These are phyloP conservation scores for Haematococcus sp. DNA, from an alignment of 139 green algal genomes.

Conservation along the genomic window DNA sequence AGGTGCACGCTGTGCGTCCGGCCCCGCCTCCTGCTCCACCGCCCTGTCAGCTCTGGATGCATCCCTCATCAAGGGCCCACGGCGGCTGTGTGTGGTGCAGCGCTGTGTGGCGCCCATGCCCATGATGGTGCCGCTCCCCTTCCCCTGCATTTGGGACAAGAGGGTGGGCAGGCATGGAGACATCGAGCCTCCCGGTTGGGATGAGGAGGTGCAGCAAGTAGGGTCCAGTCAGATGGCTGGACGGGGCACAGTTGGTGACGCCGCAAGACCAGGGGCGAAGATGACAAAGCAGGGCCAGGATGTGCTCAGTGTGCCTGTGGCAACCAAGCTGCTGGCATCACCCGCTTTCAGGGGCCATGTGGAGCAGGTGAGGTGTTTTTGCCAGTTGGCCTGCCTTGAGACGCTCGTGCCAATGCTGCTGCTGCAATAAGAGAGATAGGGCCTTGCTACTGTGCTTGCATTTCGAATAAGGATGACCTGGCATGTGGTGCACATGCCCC, in stretches of 20 bases:
- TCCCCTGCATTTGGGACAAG: constrained; percentile 20
- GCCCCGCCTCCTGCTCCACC: not conserved
- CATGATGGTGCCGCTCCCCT: constrained; percentile 45
- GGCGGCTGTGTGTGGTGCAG: constrained; percentile 25
- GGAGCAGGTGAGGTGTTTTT: no score
- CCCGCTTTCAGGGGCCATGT: constrained; percentile 14
- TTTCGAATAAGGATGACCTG: no score
- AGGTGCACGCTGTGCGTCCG: constrained; percentile 3
- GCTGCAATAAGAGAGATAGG: no score
- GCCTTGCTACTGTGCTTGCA: no score
- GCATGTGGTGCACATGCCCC: no score
- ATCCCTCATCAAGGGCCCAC: constrained; percentile 18
- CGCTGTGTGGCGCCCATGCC: constrained; percentile 33
- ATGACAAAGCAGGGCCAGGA: no score
- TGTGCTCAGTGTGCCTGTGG: constrained; percentile 9
- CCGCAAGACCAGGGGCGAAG: not conserved
- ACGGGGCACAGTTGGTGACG: not conserved
- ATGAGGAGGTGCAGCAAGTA: not conserved
- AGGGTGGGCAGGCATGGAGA: not conserved
- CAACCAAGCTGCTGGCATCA: constrained; percentile 26
- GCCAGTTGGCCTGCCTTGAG: no score
- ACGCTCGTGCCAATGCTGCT: no score
- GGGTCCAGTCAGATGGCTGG: not conserved
- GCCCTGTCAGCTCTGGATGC: constrained; percentile 28
- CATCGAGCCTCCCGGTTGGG: not conserved